These are phyloP conservation scores for Protea cynaroides DNA, from an alignment of 164 flowering plant genomes.

Conservation along the genomic window DNA sequence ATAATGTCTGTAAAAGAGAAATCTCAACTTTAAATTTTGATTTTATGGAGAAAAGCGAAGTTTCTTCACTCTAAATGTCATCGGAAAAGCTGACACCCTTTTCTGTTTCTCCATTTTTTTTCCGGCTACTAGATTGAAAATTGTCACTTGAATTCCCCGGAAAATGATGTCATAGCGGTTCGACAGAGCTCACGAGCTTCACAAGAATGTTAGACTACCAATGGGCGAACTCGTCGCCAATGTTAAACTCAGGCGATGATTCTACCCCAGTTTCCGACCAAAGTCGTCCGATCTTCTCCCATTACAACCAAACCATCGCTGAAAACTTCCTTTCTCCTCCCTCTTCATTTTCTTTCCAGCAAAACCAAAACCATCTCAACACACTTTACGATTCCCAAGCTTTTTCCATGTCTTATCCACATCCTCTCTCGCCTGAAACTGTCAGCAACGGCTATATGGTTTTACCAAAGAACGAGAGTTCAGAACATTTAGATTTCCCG, in stretches of 20 bases:
- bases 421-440: conserved; percentile 17
- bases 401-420: conserved; percentile 15
- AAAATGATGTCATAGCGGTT: no score
- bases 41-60: not conserved
- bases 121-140: not conserved
- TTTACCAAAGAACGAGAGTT: conserved; percentile 49
- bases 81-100: conserved; percentile 4
- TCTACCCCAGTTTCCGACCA: conserved; percentile 24
- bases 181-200: not conserved
- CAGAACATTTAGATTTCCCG: conserved; percentile 20
- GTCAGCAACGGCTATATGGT: conserved; percentile 24
- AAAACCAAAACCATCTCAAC: conserved; percentile 16
- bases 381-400: conserved; percentile 35
- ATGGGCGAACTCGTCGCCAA: conserved; percentile 53
- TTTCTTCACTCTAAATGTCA: conserved; percentile 4
- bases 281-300: conserved; percentile 36
- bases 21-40: no score
- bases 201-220: conserved; percentile 55
- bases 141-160: conserved; percentile 5
- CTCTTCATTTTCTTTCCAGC: conserved; percentile 12
- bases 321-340: conserved; percentile 11
- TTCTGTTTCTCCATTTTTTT: not conserved
- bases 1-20: not conserved
- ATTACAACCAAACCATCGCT: conserved; percentile 28
- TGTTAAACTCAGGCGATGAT: conserved; percentile 39